Percentiles rank a stretch among this genome's conserved stretches.
Conservation (phyloP, 139 green algal species). For the Gonium pectorale region DNA sequence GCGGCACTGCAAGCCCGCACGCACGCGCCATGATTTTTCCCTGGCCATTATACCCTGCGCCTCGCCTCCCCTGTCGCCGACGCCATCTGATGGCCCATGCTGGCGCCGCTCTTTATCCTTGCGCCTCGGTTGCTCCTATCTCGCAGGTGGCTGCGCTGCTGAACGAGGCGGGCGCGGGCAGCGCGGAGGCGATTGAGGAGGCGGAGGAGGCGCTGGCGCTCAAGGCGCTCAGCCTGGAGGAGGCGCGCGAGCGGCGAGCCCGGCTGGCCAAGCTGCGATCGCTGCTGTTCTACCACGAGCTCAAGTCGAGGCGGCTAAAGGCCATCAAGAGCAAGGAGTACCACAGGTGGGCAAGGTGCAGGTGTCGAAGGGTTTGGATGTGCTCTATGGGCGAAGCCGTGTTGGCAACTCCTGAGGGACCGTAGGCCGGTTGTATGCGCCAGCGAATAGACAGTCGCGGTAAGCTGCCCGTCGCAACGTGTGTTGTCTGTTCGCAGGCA, state of each 20-base stretch:
- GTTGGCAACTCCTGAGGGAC: too few species aligned
- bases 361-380: neutral
- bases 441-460: too few species aligned
- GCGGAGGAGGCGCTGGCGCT: constrained; percentile 78
- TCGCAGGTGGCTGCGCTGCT: constrained; percentile 89
- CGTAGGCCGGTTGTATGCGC: too few species aligned
- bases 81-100: too few species aligned
- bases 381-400: too few species aligned
- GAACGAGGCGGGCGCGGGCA: constrained; percentile 63
- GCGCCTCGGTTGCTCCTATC: too few species aligned
- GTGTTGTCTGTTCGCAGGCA: neutral
- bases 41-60: too few species aligned
- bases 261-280: constrained; percentile 83
- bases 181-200: constrained; percentile 70
- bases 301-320: constrained; percentile 86
- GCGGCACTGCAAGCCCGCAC: too few species aligned
- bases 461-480: neutral
- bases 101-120: too few species aligned
- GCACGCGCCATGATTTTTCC: too few species aligned
- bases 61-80: too few species aligned
- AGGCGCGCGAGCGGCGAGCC: constrained; percentile 78
- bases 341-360: neutral
- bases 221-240: constrained; percentile 83
- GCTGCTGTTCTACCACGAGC: constrained; percentile 94
- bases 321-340: constrained; percentile 68